phyloP scores from a whole-genome alignment of 2,329 filamentous ascomycete genomes.

The Neodidymelliopsis sp. region DNA sequence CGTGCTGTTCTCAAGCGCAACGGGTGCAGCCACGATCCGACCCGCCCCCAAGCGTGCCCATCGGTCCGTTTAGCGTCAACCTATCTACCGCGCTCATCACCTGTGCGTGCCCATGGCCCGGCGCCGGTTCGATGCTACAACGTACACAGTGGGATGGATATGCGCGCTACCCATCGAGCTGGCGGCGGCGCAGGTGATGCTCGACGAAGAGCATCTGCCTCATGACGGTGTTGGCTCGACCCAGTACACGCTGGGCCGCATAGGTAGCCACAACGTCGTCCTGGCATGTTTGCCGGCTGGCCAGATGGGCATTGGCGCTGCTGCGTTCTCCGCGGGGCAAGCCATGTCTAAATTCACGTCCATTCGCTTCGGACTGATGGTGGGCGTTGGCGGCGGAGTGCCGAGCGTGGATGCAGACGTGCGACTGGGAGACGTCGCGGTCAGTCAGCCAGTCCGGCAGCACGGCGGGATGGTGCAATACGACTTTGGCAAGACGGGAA shows the following conservation, averaged over 20 bases:
- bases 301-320: conserved; percentile 40
- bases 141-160: conserved; percentile 47
- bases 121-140: neutral
- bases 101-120: neutral
- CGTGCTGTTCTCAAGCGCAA: neutral
- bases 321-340: conserved; percentile 38
- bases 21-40: neutral
- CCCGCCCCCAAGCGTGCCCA: neutral
- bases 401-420: conserved; percentile 16
- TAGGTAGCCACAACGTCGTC: conserved; percentile 44
- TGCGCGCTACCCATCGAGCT: conserved; percentile 45
- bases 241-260: conserved; percentile 30
- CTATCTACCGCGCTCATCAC: neutral
- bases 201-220: conserved; percentile 27
- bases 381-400: conserved; percentile 50
- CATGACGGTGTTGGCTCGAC: conserved; percentile 28
- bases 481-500: conserved; percentile 6
- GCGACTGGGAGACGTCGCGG: conserved; percentile 17
- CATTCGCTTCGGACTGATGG: conserved; percentile 51
- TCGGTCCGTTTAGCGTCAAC: neutral
- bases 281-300: conserved; percentile 43
- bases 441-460: conserved; percentile 10
- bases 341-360: conserved; percentile 38
- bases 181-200: conserved; percentile 32
- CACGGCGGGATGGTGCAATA: conserved; percentile 17